Evolutionary conservation across 768 basidiomycete species (phyloP).

Genomic region (Tubosaeta brunneosetosa): DNA sequence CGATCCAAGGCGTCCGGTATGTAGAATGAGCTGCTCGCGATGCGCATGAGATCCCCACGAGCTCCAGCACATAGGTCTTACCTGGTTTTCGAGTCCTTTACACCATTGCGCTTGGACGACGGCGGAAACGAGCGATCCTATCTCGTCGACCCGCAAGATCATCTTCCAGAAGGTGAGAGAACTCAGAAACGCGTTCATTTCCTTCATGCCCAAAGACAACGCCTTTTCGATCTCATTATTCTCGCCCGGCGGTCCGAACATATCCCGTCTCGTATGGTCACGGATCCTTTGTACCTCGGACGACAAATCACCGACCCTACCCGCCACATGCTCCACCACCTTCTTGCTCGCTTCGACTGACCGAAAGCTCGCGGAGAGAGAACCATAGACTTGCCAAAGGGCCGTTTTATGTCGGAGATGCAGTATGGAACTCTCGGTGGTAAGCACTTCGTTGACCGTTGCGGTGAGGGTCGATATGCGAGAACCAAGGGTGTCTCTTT

Average conservation of each 20-base stretch:
- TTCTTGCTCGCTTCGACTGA: constrained; percentile 28
- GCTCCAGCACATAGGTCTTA: constrained; percentile 13
- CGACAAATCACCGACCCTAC: constrained; percentile 35
- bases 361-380: constrained; percentile 35
- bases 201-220: constrained; percentile 24
- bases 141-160: constrained; percentile 39
- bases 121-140: constrained; percentile 31
- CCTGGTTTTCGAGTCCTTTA: constrained; percentile 48
- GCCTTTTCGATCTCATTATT: constrained; percentile 24
- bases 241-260: constrained; percentile 34
- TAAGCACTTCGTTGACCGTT: constrained; percentile 30
- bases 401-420: constrained; percentile 36
- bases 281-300: constrained; percentile 38
- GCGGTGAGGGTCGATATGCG: constrained; percentile 47
- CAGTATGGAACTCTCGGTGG: constrained; percentile 5
- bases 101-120: constrained; percentile 36
- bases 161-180: constrained; percentile 37
- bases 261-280: constrained; percentile 32
- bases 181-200: constrained; percentile 30
- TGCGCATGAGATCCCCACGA: neutral
- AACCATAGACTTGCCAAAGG: constrained; percentile 36
- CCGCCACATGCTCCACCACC: constrained; percentile 34
- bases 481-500: constrained; percentile 57
- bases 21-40: constrained; percentile 50
- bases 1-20: constrained; percentile 54